Conservation (phyloP, 2,329 filamentous ascomycete genomes). For the Paraphaeosphaeria sporulosa region DNA sequence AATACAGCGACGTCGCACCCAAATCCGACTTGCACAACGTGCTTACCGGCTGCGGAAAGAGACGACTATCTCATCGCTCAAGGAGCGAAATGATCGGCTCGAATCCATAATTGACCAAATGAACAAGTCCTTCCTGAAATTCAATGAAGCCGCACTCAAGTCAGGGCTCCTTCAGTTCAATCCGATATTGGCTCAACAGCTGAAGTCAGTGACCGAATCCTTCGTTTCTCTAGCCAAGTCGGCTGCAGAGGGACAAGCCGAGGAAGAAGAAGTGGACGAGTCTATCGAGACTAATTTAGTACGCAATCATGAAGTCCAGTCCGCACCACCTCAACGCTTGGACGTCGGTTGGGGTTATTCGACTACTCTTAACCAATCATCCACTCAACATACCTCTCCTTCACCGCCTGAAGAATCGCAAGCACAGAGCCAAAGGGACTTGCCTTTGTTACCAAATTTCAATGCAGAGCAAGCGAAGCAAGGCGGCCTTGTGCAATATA, state of each 20-base stretch:
- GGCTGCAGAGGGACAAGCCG: conserved; percentile 46
- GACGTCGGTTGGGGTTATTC: conserved; percentile 41
- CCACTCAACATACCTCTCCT: background rate
- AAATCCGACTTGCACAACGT: conserved; percentile 85
- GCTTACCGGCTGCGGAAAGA: conserved; percentile 88
- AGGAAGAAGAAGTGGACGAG: conserved; percentile 47
- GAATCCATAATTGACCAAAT: conserved; percentile 75
- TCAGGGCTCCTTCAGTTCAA: conserved; percentile 66
- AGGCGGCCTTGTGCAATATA: conserved; percentile 3
- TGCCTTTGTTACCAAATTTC: conserved; percentile 16
- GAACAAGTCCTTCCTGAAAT: conserved; percentile 72
- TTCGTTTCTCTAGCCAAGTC: conserved; percentile 64
- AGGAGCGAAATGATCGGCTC: conserved; percentile 74
- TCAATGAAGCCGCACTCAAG: conserved; percentile 68
- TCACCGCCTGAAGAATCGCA: conserved; percentile 9
- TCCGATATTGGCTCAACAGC: conserved; percentile 64
- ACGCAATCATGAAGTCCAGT: background rate
- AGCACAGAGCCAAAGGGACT: background rate
- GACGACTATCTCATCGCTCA: conserved; percentile 75
- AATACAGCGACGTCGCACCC: conserved; percentile 76
- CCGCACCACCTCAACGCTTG: conserved; percentile 14
- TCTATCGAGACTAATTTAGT: conserved; percentile 16
- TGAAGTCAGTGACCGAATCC: conserved; percentile 65
- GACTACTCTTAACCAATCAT: conserved; percentile 4
- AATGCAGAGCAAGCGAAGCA: conserved; percentile 14